Conservation (phyloP, 1,284 basidiomycete species). For the Marasmius sp. region DNA sequence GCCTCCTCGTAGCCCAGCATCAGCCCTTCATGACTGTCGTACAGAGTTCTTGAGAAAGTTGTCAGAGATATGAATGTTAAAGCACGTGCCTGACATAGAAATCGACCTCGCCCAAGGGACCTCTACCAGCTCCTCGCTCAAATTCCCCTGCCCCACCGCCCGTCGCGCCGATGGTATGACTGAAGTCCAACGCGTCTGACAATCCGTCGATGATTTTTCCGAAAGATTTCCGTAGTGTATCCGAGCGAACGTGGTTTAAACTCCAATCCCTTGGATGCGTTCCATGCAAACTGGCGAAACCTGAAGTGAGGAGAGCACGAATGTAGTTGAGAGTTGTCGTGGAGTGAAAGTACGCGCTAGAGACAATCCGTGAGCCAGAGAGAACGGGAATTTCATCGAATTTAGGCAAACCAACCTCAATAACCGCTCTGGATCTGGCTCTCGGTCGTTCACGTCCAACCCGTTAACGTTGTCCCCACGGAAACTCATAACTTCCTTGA, state of each 20-base stretch:
- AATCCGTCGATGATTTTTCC: conserved; percentile 83
- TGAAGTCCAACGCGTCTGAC: conserved; percentile 92
- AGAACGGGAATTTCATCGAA: not conserved
- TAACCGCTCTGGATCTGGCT: conserved; percentile 86
- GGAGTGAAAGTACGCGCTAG: conserved; percentile 94
- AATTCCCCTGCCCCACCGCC: conserved; percentile 42
- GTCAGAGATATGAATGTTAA: conserved; percentile 2
- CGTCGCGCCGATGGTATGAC: conserved; percentile 80
- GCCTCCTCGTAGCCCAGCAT: conserved; percentile 94
- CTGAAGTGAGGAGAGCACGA: conserved; percentile 84
- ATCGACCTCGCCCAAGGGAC: conserved; percentile 88
- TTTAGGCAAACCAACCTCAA: conserved; percentile 49
- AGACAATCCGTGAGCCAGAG: not conserved
- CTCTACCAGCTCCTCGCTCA: conserved; percentile 67
- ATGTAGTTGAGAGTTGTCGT: conserved; percentile 93
- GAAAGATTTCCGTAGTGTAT: conserved; percentile 71
- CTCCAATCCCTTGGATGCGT: conserved; percentile 89
- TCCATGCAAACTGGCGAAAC: conserved; percentile 83
- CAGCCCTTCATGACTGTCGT: conserved; percentile 84
- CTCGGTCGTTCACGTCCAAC: conserved; percentile 74
- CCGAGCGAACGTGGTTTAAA: conserved; percentile 86
- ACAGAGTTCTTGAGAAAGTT: conserved; percentile 1
- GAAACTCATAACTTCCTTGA: not conserved
- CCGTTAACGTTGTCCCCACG: conserved; percentile 98
- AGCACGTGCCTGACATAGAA: conserved; percentile 73